Conservation (phyloP, 164 flowering plant species). For the Buxus sempervirens region DNA sequence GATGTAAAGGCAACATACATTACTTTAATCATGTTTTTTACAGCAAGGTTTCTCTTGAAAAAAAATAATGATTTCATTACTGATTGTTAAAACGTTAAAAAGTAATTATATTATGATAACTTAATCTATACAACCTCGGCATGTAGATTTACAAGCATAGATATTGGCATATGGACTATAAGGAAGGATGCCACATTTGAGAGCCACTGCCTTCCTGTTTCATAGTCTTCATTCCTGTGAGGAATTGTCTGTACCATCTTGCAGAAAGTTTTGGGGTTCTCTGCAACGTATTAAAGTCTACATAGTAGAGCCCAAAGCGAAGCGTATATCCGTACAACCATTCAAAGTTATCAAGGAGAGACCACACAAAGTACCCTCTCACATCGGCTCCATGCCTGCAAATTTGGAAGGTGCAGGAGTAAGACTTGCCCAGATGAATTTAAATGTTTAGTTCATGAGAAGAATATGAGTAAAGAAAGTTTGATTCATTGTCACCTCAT, state of each 20-base stretch:
- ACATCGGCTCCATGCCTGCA: constrained; percentile 1
- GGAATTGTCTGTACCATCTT: constrained; percentile 1
- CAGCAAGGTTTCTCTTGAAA: too few species aligned
- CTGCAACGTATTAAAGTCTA: not conserved
- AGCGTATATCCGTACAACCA: not conserved
- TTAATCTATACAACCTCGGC: too few species aligned
- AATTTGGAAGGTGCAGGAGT: not conserved
- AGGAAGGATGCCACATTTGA: not conserved
- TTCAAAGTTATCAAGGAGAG: constrained; percentile 1
- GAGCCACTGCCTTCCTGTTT: not conserved
- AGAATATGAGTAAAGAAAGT: too few species aligned
- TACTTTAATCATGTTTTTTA: too few species aligned
- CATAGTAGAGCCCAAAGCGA: not conserved
- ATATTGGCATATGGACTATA: not conserved
- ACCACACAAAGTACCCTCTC: constrained; percentile 3
- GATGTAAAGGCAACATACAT: too few species aligned
- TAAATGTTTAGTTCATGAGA: too few species aligned
- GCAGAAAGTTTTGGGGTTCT: constrained; percentile 2
- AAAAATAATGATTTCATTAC: too few species aligned
- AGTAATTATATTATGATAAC: too few species aligned
- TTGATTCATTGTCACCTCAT: not conserved
- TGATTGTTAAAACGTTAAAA: too few species aligned
- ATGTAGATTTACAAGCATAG: too few species aligned
- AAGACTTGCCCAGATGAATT: not conserved
- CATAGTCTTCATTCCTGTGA: not conserved